Evolutionary conservation across 208 protist species (phyloP).

Genomic region (Novymonas esmeraldas): DNA sequence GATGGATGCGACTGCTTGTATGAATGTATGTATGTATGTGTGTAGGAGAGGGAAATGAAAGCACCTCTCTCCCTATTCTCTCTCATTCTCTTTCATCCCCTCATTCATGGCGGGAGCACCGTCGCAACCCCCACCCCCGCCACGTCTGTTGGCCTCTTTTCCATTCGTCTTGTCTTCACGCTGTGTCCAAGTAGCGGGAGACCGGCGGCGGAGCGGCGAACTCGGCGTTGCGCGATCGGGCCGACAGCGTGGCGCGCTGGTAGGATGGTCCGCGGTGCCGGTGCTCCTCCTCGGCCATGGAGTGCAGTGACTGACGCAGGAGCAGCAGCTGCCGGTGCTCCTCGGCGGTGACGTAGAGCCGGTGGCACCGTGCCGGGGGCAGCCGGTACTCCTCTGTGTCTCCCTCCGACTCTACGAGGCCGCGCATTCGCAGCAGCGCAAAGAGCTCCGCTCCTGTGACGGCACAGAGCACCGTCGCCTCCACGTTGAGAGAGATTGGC

Average conservation of each 20-base stretch:
- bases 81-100: too few species aligned
- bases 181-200: conserved; percentile 14
- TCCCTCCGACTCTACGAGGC: conserved; percentile 66
- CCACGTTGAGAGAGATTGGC: conserved; percentile 35
- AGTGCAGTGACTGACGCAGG: conserved; percentile 45
- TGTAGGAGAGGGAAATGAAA: too few species aligned
- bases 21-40: too few species aligned
- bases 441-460: conserved; percentile 80
- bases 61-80: too few species aligned
- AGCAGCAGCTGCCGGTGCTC: conserved; percentile 71
- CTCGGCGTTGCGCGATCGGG: conserved; percentile 28
- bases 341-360: conserved; percentile 58
- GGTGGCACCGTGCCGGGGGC: conserved; percentile 50
- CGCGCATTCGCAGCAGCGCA: conserved; percentile 73
- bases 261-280: conserved; percentile 16
- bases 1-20: too few species aligned
- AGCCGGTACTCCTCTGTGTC: conserved; percentile 66
- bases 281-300: conserved; percentile 17
- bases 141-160: neutral
- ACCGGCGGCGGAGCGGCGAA: conserved; percentile 16
- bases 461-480: conserved; percentile 47
- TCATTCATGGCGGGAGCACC: too few species aligned
- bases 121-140: neutral
- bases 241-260: conserved; percentile 26
- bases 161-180: neutral